Base-by-base conservation (phyloP, 1,139 yeast species). In the Pichia sp. region DNA sequence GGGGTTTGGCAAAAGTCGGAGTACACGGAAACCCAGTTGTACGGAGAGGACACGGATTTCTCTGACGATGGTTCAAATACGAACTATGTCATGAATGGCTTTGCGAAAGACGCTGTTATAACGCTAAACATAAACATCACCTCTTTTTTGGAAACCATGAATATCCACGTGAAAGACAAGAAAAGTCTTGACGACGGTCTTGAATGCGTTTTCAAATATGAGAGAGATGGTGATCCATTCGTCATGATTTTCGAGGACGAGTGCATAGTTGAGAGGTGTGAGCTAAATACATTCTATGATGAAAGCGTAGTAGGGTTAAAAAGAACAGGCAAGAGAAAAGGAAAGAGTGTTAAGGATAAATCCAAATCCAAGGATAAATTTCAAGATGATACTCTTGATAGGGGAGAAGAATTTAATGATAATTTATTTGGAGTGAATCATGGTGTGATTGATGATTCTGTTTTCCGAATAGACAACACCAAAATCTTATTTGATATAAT, bases 171-270 rank as follows among this genome's bases (percentile, higher is more conserved):
- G 6, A 48, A 44, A 12, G 60, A 51, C 29, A 51, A 49, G 34
- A 57, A 50, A 8, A 22, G 33, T 5, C 14, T 32, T 4, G 52
- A 52, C 7, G 27, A 46, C 8, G 53, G 53, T 23, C 74, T 66
- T 1, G 69, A 66, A 41, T 69, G 75, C 42, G 65, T 70, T 2
- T 45, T 74, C 29, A 59, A 67, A 5, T 74, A 72, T 45, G 58
- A 63, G 31, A 71, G 85, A 0, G 66, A 66, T 12, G 93, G 93
- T 0, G 52, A 66, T 6, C 88, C 93, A 0, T 72, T 86, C 39
- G 65, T 75, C 2, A 57, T 85, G 17, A 79, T 77, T 19, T 83
- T 84, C 56, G 87, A 81, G 49, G 94, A 84, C 53, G 67, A 72
- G 3, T 57, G 68, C 34, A 74, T 85, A 46, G 72, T 78, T 28